These are phyloP conservation scores for Mimosa bimucronata DNA, from an alignment of 306 rosid species.

Conservation along the genomic window DNA sequence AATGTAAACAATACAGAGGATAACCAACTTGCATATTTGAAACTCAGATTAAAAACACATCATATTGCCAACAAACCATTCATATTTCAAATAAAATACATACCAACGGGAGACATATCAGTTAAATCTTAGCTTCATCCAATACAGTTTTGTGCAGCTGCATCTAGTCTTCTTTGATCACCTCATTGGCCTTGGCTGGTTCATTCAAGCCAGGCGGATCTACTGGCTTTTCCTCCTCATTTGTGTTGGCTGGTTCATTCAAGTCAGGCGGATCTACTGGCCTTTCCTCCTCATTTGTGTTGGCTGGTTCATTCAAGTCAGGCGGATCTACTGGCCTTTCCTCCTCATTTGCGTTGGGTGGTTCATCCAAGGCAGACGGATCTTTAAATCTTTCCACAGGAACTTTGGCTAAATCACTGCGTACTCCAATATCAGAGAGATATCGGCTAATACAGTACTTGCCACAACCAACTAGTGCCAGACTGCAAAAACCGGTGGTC, in stretches of 20 bases:
- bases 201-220: too few relatives aligned
- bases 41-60: slow-evolving; percentile 6
- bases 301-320: too few relatives aligned
- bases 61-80: background rate
- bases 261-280: slow-evolving; percentile 41
- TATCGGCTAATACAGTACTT: slow-evolving; percentile 60
- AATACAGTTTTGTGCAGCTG: slow-evolving; percentile 10
- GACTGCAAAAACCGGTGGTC: too few relatives aligned
- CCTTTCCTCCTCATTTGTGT: too few relatives aligned
- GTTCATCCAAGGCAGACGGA: slow-evolving; percentile 31
- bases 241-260: slow-evolving; percentile 35
- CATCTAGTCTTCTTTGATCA: slow-evolving; percentile 43
- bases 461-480: slow-evolving; percentile 55
- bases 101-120: background rate
- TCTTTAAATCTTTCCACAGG: slow-evolving; percentile 63
- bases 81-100: background rate
- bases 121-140: slow-evolving; percentile 17
- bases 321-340: too few relatives aligned
- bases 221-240: too few relatives aligned
- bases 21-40: slow-evolving; percentile 16
- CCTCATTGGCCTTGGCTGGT: too few relatives aligned
- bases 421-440: slow-evolving; percentile 70
- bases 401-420: slow-evolving; percentile 68
- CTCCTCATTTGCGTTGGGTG: slow-evolving; percentile 35
- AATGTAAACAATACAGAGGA: background rate